A percentile compares a stretch with the other conserved stretches of the same genome.
Evolutionary conservation across 805 yeast species (phyloP).

Genomic region (Starmerella sirachaensis): DNA sequence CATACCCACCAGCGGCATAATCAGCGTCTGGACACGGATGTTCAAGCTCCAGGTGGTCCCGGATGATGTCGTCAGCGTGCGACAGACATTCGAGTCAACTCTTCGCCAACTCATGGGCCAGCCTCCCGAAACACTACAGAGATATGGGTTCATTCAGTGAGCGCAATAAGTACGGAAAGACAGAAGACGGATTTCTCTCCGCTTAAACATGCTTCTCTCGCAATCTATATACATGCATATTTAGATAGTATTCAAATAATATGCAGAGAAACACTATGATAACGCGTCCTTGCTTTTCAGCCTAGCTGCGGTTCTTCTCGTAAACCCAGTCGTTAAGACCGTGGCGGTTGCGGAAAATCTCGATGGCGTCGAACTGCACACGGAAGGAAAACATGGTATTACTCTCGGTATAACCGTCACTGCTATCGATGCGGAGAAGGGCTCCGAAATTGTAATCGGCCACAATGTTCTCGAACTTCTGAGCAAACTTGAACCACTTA

Average conservation of each 20-base stretch:
- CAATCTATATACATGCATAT: too few relatives aligned
- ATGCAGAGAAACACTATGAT: neutral
- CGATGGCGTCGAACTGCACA: slow-evolving; percentile 89
- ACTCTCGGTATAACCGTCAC: slow-evolving; percentile 66
- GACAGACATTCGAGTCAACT: slow-evolving; percentile 9
- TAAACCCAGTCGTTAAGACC: slow-evolving; percentile 85
- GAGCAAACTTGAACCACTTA: slow-evolving; percentile 83
- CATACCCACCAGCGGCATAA: slow-evolving; percentile 1
- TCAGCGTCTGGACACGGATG: slow-evolving; percentile 2
- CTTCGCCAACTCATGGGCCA: neutral
- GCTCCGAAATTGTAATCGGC: slow-evolving; percentile 96
- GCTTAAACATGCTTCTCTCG: too few relatives aligned
- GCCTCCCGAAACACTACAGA: neutral
- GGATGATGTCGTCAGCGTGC: slow-evolving; percentile 13
- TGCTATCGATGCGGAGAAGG: slow-evolving; percentile 59
- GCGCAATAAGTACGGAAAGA: neutral
- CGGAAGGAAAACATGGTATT: slow-evolving; percentile 82
- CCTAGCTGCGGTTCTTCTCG: slow-evolving; percentile 2
- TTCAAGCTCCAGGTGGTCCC: slow-evolving; percentile 12
- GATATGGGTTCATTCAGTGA: slow-evolving; percentile 11
- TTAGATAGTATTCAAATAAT: too few relatives aligned
- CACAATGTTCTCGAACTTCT: slow-evolving; percentile 62
- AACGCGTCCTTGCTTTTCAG: too few relatives aligned
- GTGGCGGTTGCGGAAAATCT: slow-evolving; percentile 80
- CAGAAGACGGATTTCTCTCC: too few relatives aligned